Evolutionary conservation across 441 rosid species (phyloP).

Genomic region (Gossypium schwendimanii): DNA sequence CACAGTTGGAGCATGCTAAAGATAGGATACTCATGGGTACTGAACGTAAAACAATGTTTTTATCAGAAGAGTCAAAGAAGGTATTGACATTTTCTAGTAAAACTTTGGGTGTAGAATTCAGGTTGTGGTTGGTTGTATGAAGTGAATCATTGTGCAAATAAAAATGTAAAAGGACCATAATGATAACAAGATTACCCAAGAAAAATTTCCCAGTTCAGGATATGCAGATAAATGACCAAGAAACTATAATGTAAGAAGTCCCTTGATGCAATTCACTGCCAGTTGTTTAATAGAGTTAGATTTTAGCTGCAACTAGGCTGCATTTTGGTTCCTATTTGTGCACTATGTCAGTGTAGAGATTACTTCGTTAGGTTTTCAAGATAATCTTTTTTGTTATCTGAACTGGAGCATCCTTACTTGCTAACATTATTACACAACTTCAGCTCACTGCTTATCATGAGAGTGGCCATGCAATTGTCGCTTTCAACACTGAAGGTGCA

Average conservation of each 20-base stretch:
- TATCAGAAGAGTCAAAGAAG: conserved; percentile 95
- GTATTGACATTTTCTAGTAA: conserved; percentile 25
- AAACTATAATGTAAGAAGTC: too few species aligned
- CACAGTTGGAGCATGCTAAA: conserved; percentile 85
- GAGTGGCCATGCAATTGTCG: conserved; percentile 97
- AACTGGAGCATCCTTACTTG: conserved; percentile 11
- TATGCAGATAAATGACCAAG: too few species aligned
- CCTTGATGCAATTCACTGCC: neutral
- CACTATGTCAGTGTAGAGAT: neutral
- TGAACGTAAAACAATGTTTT: conserved; percentile 88
- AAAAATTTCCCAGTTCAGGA: too few species aligned
- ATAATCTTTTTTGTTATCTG: neutral
- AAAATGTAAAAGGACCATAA: neutral
- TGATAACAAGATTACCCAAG: neutral
- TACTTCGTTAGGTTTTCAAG: neutral
- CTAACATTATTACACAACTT: conserved; percentile 12
- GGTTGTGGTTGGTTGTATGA: neutral
- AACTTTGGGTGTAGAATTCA: neutral
- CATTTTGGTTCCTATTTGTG: neutral
- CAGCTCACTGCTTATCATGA: conserved; percentile 98
- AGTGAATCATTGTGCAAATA: neutral
- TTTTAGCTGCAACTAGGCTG: neutral
- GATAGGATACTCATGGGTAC: conserved; percentile 95
- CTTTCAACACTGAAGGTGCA: conserved; percentile 82
- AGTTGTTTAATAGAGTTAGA: neutral